phyloP scores from a whole-genome alignment of 1,139 yeast genomes.

The Yamadazyma jaroonii region DNA sequence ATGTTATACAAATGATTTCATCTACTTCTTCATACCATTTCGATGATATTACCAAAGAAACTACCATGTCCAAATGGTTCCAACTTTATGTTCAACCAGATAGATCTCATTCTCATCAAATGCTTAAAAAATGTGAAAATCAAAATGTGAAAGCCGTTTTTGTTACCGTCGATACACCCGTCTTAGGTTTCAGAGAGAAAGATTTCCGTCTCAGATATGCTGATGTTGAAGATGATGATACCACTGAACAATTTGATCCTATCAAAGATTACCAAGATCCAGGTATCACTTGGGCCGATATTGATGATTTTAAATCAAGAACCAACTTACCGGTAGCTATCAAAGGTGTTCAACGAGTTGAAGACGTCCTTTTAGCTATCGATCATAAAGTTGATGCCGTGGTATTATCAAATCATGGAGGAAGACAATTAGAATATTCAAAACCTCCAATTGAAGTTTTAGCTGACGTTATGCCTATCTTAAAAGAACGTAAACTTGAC shows the following conservation, averaged over 20 bases:
- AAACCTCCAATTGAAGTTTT: conserved; percentile 48
- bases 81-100: conserved; percentile 49
- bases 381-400: conserved; percentile 47
- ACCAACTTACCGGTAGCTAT: conserved; percentile 37
- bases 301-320: conserved; percentile 16
- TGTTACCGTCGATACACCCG: conserved; percentile 27
- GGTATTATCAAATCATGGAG: conserved; percentile 56
- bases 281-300: conserved; percentile 20
- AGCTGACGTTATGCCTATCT: conserved; percentile 42
- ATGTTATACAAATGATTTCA: conserved; percentile 56
- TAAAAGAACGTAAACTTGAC: conserved; percentile 33
- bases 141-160: conserved; percentile 25
- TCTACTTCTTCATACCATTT: conserved; percentile 54
- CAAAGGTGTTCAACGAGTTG: conserved; percentile 52
- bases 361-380: conserved; percentile 49
- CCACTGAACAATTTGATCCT: conserved; percentile 10
- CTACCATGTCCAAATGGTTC: conserved; percentile 25
- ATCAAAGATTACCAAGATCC: conserved; percentile 12
- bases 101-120: conserved; percentile 16
- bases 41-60: conserved; percentile 48
- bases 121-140: conserved; percentile 18
- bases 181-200: conserved; percentile 25
- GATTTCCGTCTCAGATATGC: conserved; percentile 19
- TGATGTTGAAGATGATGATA: conserved; percentile 10
- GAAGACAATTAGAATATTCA: conserved; percentile 51